phyloP scores from a whole-genome alignment of 2,329 filamentous ascomycete genomes.

The Ambrosiella beaveri region DNA sequence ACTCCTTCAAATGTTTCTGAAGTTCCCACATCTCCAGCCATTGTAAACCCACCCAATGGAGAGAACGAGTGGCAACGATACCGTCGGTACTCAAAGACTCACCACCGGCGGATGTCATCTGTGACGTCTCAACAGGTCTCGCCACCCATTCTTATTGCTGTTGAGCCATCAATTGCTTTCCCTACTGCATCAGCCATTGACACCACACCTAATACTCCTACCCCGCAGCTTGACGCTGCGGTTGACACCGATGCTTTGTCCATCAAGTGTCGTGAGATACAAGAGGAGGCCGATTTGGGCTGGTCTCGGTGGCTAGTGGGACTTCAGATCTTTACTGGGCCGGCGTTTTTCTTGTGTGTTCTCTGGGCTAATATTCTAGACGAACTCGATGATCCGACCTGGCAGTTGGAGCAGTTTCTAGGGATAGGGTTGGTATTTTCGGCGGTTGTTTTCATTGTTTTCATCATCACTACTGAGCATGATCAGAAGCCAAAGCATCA shows the following conservation, averaged over 20 bases:
- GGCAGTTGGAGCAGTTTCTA: slow-evolving; percentile 36
- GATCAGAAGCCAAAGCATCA: slow-evolving; percentile 54
- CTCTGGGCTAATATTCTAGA: slow-evolving; percentile 52
- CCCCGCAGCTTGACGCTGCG: not conserved
- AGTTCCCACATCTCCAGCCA: slow-evolving; percentile 21
- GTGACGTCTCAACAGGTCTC: slow-evolving; percentile 17
- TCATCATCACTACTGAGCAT: slow-evolving; percentile 53
- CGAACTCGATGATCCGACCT: slow-evolving; percentile 35
- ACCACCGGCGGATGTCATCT: slow-evolving; percentile 15
- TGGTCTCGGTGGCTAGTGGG: slow-evolving; percentile 90
- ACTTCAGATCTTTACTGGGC: slow-evolving; percentile 72
- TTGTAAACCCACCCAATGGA: not conserved
- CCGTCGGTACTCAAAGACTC: slow-evolving; percentile 28
- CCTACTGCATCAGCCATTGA: slow-evolving; percentile 6
- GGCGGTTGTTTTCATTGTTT: slow-evolving; percentile 42
- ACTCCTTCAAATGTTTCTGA: not conserved
- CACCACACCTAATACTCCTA: not conserved
- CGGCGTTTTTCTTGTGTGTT: slow-evolving; percentile 63
- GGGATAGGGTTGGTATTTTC: slow-evolving; percentile 53
- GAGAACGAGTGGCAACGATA: slow-evolving; percentile 40
- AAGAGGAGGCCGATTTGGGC: slow-evolving; percentile 28
- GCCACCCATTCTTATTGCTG: slow-evolving; percentile 19
- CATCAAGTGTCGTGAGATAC: slow-evolving; percentile 5
- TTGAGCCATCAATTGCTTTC: slow-evolving; percentile 15
- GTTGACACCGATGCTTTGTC: slow-evolving; percentile 1